Conservation (phyloP, 495 filamentous ascomycete species). For the Annulohypoxylon maeteangense region DNA sequence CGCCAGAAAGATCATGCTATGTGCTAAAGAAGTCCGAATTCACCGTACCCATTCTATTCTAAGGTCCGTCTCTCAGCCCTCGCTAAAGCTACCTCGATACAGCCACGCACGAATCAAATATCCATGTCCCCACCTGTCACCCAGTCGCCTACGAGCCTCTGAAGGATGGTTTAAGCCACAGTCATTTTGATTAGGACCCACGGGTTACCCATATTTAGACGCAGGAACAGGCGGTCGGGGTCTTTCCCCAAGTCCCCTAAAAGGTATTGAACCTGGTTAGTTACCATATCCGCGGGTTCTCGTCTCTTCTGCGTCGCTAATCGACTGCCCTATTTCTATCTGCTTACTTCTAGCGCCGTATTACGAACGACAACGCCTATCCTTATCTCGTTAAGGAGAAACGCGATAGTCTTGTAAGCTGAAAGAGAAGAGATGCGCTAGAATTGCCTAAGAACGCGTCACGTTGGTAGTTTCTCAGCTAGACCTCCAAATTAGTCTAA, state of each 20-base stretch:
- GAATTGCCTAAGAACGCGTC: background rate
- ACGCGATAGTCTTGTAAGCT: conserved; percentile 11
- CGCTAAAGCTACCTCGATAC: conserved; percentile 1
- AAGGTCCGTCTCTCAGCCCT: conserved; percentile 15
- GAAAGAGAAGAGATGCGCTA: background rate
- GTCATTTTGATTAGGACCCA: conserved; percentile 10
- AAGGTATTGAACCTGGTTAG: background rate
- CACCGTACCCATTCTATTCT: conserved; percentile 15
- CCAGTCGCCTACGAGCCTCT: background rate
- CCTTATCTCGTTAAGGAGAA: conserved; percentile 15
- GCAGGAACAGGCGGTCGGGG: conserved; percentile 31
- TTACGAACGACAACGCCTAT: background rate
- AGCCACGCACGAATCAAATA: conserved; percentile 14
- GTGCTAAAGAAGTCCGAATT: background rate
- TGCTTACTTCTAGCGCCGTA: background rate
- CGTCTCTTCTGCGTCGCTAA: conserved; percentile 32
- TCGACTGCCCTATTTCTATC: conserved; percentile 16
- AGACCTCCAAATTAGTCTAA: background rate
- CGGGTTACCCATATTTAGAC: conserved; percentile 15
- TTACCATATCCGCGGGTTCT: conserved; percentile 31
- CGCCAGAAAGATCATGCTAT: conserved; percentile 17
- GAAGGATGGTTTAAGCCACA: conserved; percentile 1
- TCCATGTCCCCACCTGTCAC: conserved; percentile 1
- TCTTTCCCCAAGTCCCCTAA: conserved; percentile 8
- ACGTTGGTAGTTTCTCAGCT: background rate